Conservation (phyloP, 1,139 yeast genomes). For the Tardiomyces depauwii region DNA sequence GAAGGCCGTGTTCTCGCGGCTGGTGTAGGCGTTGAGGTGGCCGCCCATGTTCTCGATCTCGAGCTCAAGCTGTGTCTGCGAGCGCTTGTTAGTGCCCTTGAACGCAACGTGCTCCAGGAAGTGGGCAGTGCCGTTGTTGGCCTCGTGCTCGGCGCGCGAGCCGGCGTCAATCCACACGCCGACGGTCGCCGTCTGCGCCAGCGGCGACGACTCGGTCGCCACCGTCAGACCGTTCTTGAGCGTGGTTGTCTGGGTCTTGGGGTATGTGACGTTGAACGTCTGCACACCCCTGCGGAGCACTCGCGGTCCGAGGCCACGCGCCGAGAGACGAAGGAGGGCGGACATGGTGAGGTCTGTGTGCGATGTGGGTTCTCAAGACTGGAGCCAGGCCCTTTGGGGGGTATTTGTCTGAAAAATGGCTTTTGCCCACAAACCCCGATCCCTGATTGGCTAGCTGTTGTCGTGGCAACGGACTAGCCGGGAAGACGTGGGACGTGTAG, state of each 20-base stretch:
- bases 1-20: conserved; percentile 94
- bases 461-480: background rate
- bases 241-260: conserved; percentile 48
- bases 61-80: conserved; percentile 77
- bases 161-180: conserved; percentile 99
- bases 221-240: conserved; percentile 84
- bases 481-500: no score
- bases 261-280: conserved; percentile 24
- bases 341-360: background rate
- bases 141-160: conserved; percentile 83
- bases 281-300: conserved; percentile 9
- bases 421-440: background rate
- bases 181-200: conserved; percentile 88
- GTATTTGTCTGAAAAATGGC: background rate
- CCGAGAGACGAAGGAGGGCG: background rate
- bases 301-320: background rate
- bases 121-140: conserved; percentile 91
- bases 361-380: no score
- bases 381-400: background rate
- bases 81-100: conserved; percentile 77
- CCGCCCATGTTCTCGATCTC: conserved; percentile 96
- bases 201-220: conserved; percentile 82
- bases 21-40: conserved; percentile 93
- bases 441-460: background rate
- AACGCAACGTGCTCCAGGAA: conserved; percentile 92